These are phyloP conservation scores for Bruguiera parviflora DNA, from an alignment of 345 rosid genomes.

Conservation along the genomic window DNA sequence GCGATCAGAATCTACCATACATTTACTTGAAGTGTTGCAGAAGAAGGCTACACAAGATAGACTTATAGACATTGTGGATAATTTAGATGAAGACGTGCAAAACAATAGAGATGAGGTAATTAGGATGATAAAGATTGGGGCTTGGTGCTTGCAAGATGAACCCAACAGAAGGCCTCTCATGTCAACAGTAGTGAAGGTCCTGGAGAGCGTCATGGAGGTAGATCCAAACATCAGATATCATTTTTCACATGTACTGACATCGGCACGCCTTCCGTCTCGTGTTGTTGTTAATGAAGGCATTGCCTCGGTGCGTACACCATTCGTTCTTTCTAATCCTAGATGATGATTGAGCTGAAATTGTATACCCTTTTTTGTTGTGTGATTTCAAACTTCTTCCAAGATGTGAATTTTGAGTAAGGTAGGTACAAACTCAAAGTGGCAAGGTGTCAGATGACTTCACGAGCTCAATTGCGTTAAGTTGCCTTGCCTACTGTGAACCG, in stretches of 20 bases:
- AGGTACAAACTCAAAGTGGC: too few relatives aligned
- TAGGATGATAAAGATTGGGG: slow-evolving; percentile 49
- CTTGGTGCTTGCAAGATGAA: slow-evolving; percentile 75
- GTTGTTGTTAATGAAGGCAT: not conserved
- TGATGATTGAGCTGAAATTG: not conserved
- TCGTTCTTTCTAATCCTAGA: slow-evolving; percentile 20
- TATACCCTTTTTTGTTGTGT: not conserved
- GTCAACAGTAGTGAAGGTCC: slow-evolving; percentile 61
- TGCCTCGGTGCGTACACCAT: slow-evolving; percentile 3
- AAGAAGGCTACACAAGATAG: slow-evolving; percentile 47
- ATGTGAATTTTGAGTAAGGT: too few relatives aligned
- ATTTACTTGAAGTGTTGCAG: slow-evolving; percentile 51
- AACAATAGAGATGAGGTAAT: slow-evolving; percentile 54
- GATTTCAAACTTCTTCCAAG: not conserved
- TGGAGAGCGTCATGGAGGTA: slow-evolving; percentile 66
- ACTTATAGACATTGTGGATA: slow-evolving; percentile 50
- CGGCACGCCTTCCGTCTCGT: not conserved
- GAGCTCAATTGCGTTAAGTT: too few relatives aligned
- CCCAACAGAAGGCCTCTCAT: slow-evolving; percentile 64
- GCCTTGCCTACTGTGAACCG: too few relatives aligned
- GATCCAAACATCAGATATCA: not conserved
- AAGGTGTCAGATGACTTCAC: too few relatives aligned
- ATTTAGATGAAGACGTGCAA: slow-evolving; percentile 43
- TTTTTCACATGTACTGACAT: too few relatives aligned
- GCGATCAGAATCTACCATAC: slow-evolving; percentile 36